A percentile compares a stretch with the other conserved stretches of the same genome.
Conservation (phyloP, 169 alveolate genomes). For the Plasmodium gonderi region DNA sequence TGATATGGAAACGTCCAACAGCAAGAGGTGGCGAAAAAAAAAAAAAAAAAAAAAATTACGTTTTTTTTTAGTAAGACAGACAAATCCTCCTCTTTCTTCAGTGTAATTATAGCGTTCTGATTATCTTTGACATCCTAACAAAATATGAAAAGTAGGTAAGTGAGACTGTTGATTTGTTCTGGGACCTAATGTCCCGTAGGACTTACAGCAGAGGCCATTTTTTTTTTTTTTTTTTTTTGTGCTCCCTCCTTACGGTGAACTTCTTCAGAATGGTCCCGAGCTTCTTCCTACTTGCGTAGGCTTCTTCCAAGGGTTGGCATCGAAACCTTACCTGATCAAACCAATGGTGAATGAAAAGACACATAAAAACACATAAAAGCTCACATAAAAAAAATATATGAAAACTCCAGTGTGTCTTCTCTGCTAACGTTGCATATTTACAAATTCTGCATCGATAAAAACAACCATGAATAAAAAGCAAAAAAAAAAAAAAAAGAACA, state of each 20-base stretch:
- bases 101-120: slow-evolving; percentile 18
- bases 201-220: neutral
- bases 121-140: slow-evolving; percentile 56
- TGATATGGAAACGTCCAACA: neutral
- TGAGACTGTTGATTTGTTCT: neutral
- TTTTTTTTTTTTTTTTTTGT: neutral
- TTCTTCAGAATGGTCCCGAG: slow-evolving; percentile 19
- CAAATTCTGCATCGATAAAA: too few relatives aligned
- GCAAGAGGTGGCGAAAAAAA: neutral
- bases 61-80: slow-evolving; percentile 1
- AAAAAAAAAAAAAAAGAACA: neutral
- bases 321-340: slow-evolving; percentile 35
- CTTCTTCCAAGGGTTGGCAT: slow-evolving; percentile 36
- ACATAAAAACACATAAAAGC: neutral
- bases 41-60: neutral
- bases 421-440: too few relatives aligned
- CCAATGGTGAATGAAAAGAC: neutral
- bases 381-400: neutral
- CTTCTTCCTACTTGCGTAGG: slow-evolving; percentile 17
- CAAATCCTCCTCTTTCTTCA: slow-evolving; percentile 25
- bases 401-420: neutral
- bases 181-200: neutral
- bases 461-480: neutral
- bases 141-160: neutral
- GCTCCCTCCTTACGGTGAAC: slow-evolving; percentile 12